phyloP scores from a whole-genome alignment of 192 early-diverging fungal genomes.

The Mortierella antarctica region DNA sequence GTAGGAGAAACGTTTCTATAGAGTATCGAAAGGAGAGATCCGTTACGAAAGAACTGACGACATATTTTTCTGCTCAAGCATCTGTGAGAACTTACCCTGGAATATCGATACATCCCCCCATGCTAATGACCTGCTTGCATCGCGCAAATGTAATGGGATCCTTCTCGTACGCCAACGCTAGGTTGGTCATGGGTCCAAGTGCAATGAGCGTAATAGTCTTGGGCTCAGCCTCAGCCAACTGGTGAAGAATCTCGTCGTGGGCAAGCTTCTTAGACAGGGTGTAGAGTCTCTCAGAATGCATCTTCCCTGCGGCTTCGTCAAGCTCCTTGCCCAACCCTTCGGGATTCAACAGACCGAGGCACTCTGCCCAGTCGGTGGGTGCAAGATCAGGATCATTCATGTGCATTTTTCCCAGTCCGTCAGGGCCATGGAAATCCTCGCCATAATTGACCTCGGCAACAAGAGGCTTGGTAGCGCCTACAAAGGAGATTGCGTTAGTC shows the following conservation, averaged over 20 bases:
- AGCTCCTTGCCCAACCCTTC: slow-evolving; percentile 26
- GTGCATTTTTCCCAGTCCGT: slow-evolving; percentile 58
- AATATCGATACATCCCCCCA: slow-evolving; percentile 55
- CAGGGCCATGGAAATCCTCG: slow-evolving; percentile 61
- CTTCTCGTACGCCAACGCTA: slow-evolving; percentile 56
- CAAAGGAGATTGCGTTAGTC: not conserved
- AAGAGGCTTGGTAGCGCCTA: slow-evolving; percentile 53
- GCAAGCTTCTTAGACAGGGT: slow-evolving; percentile 47
- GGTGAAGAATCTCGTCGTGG: slow-evolving; percentile 58
- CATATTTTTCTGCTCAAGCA: not conserved
- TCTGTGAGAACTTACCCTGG: slow-evolving; percentile 10
- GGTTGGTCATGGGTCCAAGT: slow-evolving; percentile 62
- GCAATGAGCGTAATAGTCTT: slow-evolving; percentile 59
- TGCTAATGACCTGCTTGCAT: slow-evolving; percentile 57
- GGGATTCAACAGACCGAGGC: slow-evolving; percentile 30
- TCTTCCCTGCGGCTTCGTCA: slow-evolving; percentile 21
- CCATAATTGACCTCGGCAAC: slow-evolving; percentile 34
- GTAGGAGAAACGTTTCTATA: slow-evolving; percentile 54
- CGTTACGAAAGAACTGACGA: not conserved
- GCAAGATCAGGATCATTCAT: slow-evolving; percentile 41
- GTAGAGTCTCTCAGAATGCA: slow-evolving; percentile 26
- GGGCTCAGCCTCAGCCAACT: slow-evolving; percentile 53
- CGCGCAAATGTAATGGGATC: slow-evolving; percentile 58
- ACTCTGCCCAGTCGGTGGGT: slow-evolving; percentile 39
- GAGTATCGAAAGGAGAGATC: slow-evolving; percentile 1